Conservation (phyloP, 2,329 filamentous ascomycete species). For the Tricladium varicosporioides region DNA sequence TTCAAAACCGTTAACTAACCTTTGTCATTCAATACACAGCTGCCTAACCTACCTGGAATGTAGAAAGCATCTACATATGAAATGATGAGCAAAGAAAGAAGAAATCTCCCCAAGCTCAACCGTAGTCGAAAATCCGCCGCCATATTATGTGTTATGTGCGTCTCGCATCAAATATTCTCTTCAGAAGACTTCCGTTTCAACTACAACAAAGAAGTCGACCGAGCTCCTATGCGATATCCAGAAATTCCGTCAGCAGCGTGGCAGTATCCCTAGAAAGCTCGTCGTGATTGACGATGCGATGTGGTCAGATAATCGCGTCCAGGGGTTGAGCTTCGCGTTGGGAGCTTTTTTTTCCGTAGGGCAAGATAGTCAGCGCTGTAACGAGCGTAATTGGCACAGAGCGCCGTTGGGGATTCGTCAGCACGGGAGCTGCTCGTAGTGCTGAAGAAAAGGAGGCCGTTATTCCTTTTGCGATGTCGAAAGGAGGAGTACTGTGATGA, state of each 20-base stretch:
- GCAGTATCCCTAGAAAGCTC: background rate
- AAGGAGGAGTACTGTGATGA: no score
- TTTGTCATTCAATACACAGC: background rate
- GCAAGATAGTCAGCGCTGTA: constrained; percentile 26
- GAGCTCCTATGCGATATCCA: no score
- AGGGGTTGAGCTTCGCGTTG: constrained; percentile 3
- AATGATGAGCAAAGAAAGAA: constrained; percentile 46
- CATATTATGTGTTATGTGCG: constrained; percentile 20
- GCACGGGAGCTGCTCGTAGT: background rate
- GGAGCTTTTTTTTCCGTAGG: background rate
- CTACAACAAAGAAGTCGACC: background rate
- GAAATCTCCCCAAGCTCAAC: constrained; percentile 39
- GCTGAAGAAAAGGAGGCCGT: background rate
- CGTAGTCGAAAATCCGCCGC: constrained; percentile 29
- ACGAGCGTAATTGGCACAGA: constrained; percentile 56
- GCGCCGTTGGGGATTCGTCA: constrained; percentile 37
- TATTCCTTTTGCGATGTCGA: background rate
- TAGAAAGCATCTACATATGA: constrained; percentile 69
- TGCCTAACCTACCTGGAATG: constrained; percentile 66
- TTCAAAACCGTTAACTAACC: background rate
- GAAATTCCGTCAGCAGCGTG: no score
- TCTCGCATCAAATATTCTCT: constrained; percentile 13
- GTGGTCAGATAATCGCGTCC: background rate
- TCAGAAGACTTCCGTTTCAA: background rate
- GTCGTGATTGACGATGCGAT: background rate